phyloP scores from a whole-genome alignment of 1,139 yeast species.

The Nakaseomyces bracarensis region DNA sequence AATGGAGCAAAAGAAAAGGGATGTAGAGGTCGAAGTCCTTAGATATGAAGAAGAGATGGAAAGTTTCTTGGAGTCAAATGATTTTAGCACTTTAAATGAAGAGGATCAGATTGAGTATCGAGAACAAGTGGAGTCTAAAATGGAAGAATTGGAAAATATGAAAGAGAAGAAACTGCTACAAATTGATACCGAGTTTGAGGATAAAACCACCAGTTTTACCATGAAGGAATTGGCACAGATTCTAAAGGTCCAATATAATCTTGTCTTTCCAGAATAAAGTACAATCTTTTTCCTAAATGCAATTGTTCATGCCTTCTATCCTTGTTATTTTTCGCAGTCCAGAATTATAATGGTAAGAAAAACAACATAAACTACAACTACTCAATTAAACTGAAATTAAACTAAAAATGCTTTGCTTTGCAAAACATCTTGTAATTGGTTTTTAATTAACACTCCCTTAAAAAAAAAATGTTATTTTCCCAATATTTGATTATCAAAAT shows the following conservation, averaged over 20 bases:
- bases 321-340: neutral
- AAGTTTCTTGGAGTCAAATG: conserved; percentile 34
- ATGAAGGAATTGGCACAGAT: conserved; percentile 38
- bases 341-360: no score
- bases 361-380: no score
- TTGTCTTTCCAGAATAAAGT: conserved; percentile 32
- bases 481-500: no score
- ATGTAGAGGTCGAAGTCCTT: conserved; percentile 32
- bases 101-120: conserved; percentile 32
- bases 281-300: neutral
- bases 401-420: no score
- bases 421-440: no score
- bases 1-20: conserved; percentile 31
- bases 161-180: conserved; percentile 23
- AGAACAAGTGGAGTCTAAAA: conserved; percentile 23
- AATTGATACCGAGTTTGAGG: conserved; percentile 25
- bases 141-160: conserved; percentile 18
- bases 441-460: no score
- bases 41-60: conserved; percentile 34
- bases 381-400: no score
- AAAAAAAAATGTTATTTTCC: no score
- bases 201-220: conserved; percentile 33
- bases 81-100: conserved; percentile 31
- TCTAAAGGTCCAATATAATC: conserved; percentile 35
- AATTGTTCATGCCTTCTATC: neutral